phyloP scores from a whole-genome alignment of 768 basidiomycete species.

The Aureoboletus auriporus region DNA sequence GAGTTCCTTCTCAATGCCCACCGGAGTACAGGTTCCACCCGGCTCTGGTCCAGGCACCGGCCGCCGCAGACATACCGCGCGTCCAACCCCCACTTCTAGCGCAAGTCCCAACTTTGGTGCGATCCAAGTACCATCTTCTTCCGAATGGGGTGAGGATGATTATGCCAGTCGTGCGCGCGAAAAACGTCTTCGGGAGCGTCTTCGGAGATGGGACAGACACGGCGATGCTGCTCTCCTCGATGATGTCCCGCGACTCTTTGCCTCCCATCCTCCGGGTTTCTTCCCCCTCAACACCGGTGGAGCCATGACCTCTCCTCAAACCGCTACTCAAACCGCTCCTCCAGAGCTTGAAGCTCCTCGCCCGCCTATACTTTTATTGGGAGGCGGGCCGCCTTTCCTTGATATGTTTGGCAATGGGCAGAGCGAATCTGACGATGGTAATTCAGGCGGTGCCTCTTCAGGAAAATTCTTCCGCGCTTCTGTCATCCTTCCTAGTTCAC shows the following conservation, averaged over 20 bases:
- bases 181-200: conserved; percentile 63
- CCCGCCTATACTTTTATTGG: conserved; percentile 22
- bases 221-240: conserved; percentile 51
- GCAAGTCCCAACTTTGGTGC: conserved; percentile 24
- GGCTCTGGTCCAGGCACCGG: background rate
- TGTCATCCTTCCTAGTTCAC: conserved; percentile 59
- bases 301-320: conserved; percentile 8
- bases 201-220: conserved; percentile 71
- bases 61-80: conserved; percentile 17
- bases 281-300: conserved; percentile 1
- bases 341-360: conserved; percentile 25
- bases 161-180: conserved; percentile 64
- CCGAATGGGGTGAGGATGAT: conserved; percentile 67
- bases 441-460: conserved; percentile 7
- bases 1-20: conserved; percentile 9
- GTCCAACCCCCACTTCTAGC: conserved; percentile 27
- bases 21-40: conserved; percentile 12
- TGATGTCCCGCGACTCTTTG: conserved; percentile 56
- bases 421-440: conserved; percentile 15
- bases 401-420: conserved; percentile 23
- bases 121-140: conserved; percentile 3
- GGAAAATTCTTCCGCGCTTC: conserved; percentile 63
- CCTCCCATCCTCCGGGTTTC: conserved; percentile 20
- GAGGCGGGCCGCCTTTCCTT: conserved; percentile 20
- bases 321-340: conserved; percentile 23